These are phyloP conservation scores for Globisporangium abappressorium DNA, from an alignment of 352 stramenopile genomes.

Conservation along the genomic window DNA sequence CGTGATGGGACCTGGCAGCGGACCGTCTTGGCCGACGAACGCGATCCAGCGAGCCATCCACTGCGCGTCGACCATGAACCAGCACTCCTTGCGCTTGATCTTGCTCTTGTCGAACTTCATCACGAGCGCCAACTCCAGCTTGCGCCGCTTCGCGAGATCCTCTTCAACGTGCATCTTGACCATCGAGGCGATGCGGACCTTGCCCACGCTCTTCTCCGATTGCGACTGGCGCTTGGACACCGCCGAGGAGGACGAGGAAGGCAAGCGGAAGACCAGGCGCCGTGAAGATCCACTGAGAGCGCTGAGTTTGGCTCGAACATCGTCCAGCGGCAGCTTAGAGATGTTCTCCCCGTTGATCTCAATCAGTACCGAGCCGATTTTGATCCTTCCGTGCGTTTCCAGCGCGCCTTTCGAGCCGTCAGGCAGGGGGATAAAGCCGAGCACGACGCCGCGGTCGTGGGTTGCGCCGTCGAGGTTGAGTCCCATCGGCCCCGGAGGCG, in stretches of 20 bases:
- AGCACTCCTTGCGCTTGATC: conserved; percentile 66
- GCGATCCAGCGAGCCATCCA: conserved; percentile 67
- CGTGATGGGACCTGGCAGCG: conserved; percentile 56
- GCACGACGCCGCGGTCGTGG: conserved; percentile 47
- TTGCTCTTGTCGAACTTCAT: conserved; percentile 57
- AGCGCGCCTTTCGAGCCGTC: conserved; percentile 53
- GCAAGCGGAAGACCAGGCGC: conserved; percentile 50
- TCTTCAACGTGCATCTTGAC: conserved; percentile 19
- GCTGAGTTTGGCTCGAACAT: conserved; percentile 37
- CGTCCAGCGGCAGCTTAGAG: conserved; percentile 32
- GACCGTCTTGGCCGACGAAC: conserved; percentile 50
- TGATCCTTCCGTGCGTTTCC: conserved; percentile 54
- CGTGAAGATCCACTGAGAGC: conserved; percentile 36
- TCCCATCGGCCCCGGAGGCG: conserved; percentile 57
- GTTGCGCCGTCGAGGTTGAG: conserved; percentile 61
- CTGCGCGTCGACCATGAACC: conserved; percentile 60
- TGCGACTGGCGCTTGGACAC: conserved; percentile 6
- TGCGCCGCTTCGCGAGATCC: conserved; percentile 56
- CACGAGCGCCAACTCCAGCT: conserved; percentile 60
- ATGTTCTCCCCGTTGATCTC: conserved; percentile 70
- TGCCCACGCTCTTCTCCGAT: neutral
- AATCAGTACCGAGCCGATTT: conserved; percentile 51
- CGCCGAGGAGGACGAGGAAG: conserved; percentile 13
- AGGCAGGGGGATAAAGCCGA: conserved; percentile 56
- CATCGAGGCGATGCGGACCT: neutral